Conservation (phyloP, 257 asterid genomes). For the Solanum chiquidenum region DNA sequence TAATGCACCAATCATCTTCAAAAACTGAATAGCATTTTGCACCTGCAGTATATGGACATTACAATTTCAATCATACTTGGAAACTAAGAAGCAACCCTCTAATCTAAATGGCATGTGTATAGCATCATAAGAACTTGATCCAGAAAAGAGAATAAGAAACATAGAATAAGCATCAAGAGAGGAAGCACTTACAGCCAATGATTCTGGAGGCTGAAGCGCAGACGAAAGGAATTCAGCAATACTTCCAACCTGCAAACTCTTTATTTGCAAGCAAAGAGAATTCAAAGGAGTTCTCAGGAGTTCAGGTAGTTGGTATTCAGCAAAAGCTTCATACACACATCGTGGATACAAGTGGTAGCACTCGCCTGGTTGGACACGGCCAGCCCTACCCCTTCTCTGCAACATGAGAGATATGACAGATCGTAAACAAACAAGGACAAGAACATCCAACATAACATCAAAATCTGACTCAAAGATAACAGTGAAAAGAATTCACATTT, state of each 20-base stretch:
- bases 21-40: conserved; percentile 90
- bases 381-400: conserved; percentile 99
- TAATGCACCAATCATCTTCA: conserved; percentile 95
- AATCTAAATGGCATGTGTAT: background rate
- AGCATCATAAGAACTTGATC: background rate
- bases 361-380: conserved; percentile 98
- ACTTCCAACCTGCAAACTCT: conserved; percentile 82
- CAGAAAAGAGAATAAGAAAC: background rate
- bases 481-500: background rate
- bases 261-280: conserved; percentile 97
- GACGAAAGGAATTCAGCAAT: conserved; percentile 78
- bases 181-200: conserved; percentile 61
- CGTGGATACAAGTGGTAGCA: conserved; percentile 91
- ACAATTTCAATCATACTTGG: background rate
- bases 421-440: background rate
- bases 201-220: conserved; percentile 94
- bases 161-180: background rate
- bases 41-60: conserved; percentile 45
- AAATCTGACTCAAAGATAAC: background rate
- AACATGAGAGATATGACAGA: conserved; percentile 4
- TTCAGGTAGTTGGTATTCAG: conserved; percentile 97
- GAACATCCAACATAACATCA: background rate
- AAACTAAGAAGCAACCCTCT: background rate
- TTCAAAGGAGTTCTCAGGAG: conserved; percentile 90
- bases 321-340: conserved; percentile 92